Percentiles rank a stretch among this genome's conserved stretches.
phyloP scores from a whole-genome alignment of 768 basidiomycete species.

The Guyanaporus albipodus region DNA sequence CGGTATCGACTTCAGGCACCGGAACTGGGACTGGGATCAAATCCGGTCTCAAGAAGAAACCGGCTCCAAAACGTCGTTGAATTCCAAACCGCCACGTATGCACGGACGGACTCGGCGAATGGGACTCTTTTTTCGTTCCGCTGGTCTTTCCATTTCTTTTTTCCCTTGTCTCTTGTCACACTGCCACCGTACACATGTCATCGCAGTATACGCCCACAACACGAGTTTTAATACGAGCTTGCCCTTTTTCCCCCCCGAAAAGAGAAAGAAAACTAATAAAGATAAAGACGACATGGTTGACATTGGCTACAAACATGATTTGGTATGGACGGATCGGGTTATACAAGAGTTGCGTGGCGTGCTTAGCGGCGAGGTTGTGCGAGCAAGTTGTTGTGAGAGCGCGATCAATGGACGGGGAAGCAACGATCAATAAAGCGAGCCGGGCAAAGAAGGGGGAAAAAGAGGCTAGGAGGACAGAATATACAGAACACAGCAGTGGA shows the following conservation, averaged over 20 bases:
- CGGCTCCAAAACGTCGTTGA: constrained; percentile 23
- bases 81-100: background rate
- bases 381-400: background rate
- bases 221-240: no score
- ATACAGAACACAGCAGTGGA: constrained; percentile 13
- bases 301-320: constrained; percentile 22
- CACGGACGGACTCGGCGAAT: background rate
- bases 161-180: background rate
- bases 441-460: background rate
- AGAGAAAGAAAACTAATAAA: background rate
- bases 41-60: constrained; percentile 19
- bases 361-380: constrained; percentile 2
- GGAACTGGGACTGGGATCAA: background rate
- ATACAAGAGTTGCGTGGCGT: constrained; percentile 13
- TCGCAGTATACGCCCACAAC: no score
- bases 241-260: no score
- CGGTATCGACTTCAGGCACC: constrained; percentile 2
- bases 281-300: background rate
- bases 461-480: background rate
- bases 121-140: background rate
- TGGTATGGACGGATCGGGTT: constrained; percentile 11
- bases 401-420: background rate
- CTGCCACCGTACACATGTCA: background rate
- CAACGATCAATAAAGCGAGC: background rate
- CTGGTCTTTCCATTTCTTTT: background rate